phyloP scores from a whole-genome alignment of 495 filamentous ascomycete species.

The Collariella sp. region DNA sequence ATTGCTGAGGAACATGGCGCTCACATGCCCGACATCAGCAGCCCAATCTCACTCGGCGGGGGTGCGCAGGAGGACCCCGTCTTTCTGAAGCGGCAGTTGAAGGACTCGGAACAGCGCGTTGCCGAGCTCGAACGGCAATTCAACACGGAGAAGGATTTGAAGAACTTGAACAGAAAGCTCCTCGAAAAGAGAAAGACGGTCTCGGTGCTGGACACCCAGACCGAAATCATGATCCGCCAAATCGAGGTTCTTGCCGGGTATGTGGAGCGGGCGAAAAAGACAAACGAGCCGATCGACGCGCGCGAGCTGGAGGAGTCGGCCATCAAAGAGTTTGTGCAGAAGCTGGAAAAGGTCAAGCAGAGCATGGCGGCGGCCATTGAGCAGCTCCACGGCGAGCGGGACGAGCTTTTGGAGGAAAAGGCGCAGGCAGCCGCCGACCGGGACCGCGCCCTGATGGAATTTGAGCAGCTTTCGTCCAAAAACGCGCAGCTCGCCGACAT shows the following conservation, averaged over 20 bases:
- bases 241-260: conserved; percentile 70
- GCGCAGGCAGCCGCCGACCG: conserved; percentile 67
- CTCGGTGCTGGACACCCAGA: conserved; percentile 87
- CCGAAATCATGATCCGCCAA: conserved; percentile 90
- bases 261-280: conserved; percentile 57
- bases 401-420: conserved; percentile 74
- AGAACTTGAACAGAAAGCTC: conserved; percentile 75
- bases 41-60: conserved; percentile 55
- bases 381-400: conserved; percentile 71
- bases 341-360: conserved; percentile 78
- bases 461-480: conserved; percentile 85
- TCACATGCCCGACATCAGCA: conserved; percentile 57
- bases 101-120: conserved; percentile 69
- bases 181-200: conserved; percentile 93
- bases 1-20: conserved; percentile 54
- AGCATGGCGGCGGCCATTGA: conserved; percentile 70
- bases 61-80: conserved; percentile 56
- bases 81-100: conserved; percentile 66
- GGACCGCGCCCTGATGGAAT: conserved; percentile 88
- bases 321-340: conserved; percentile 78
- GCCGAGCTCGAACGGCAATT: conserved; percentile 72
- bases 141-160: conserved; percentile 65
- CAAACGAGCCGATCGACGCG: conserved; percentile 63
- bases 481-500: conserved; percentile 88
- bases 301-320: conserved; percentile 74